phyloP scores from a whole-genome alignment of 75 land plant species.

The Selaginella tamariscina region DNA sequence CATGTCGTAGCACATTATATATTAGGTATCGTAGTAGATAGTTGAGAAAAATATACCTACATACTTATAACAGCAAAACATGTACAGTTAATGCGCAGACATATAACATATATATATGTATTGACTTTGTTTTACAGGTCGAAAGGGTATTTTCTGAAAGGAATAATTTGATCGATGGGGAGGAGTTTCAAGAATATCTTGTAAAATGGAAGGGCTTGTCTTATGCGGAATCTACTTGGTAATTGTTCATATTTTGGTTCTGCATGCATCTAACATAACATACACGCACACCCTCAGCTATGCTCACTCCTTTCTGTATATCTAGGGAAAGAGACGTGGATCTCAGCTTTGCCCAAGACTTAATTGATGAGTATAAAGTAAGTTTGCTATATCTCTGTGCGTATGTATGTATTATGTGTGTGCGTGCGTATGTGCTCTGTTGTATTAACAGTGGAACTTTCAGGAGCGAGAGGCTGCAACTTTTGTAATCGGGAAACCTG shows the following conservation, averaged over 20 bases:
- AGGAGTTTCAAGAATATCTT: conserved; percentile 75
- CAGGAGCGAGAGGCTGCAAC: conserved; percentile 85
- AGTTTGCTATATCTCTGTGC: not conserved
- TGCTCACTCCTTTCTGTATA: too few relatives aligned
- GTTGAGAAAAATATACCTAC: too few relatives aligned
- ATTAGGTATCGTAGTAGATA: too few relatives aligned
- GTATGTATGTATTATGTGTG: not conserved
- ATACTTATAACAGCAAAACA: too few relatives aligned
- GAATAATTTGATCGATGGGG: conserved; percentile 40
- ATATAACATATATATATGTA: too few relatives aligned
- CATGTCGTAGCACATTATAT: too few relatives aligned
- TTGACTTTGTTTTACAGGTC: conserved; percentile 39
- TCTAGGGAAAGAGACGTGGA: conserved; percentile 90
- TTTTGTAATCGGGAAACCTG: conserved; percentile 62
- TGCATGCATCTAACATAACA: too few relatives aligned
- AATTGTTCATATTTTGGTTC: too few relatives aligned
- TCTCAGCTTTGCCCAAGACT: conserved; percentile 87
- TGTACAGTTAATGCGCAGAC: too few relatives aligned
- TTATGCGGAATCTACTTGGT: conserved; percentile 98
- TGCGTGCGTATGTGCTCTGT: not conserved
- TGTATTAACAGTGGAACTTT: not conserved
- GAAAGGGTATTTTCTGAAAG: conserved; percentile 92
- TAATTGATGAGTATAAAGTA: conserved; percentile 98
- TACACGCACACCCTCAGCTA: too few relatives aligned
- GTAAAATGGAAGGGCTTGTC: conserved; percentile 99